phyloP scores from a whole-genome alignment of 2,329 filamentous ascomycete genomes.

The Aureobasidium sp. region DNA sequence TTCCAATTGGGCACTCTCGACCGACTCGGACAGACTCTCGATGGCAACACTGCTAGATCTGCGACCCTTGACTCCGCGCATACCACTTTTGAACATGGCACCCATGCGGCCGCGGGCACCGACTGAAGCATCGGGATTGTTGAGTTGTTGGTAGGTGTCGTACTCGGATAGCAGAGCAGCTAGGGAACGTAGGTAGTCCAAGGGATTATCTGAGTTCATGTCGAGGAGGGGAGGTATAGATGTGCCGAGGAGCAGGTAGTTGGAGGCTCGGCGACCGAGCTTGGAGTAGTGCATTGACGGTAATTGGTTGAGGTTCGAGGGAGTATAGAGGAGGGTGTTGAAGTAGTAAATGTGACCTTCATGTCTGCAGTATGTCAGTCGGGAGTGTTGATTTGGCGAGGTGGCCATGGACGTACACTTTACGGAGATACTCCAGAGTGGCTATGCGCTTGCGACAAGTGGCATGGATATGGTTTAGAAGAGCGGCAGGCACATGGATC shows the following conservation, averaged over 20 bases:
- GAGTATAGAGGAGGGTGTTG: slow-evolving; percentile 89
- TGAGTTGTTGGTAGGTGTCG: slow-evolving; percentile 83
- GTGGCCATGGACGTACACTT: slow-evolving; percentile 57
- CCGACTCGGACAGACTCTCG: slow-evolving; percentile 45
- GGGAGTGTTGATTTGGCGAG: background rate
- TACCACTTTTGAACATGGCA: slow-evolving; percentile 42
- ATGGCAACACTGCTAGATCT: slow-evolving; percentile 53
- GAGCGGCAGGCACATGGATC: slow-evolving; percentile 49
- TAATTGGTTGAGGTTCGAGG: slow-evolving; percentile 68
- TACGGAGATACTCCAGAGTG: slow-evolving; percentile 84
- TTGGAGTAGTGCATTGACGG: slow-evolving; percentile 80
- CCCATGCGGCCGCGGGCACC: slow-evolving; percentile 67
- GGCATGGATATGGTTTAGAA: slow-evolving; percentile 68
- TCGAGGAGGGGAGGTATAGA: slow-evolving; percentile 87
- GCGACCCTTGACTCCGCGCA: slow-evolving; percentile 28
- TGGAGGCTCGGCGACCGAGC: slow-evolving; percentile 81
- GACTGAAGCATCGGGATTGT: slow-evolving; percentile 58
- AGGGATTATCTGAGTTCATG: slow-evolving; percentile 66
- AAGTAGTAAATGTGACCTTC: slow-evolving; percentile 97
- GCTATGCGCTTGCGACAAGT: slow-evolving; percentile 87
- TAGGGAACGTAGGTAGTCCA: slow-evolving; percentile 80
- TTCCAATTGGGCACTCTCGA: slow-evolving; percentile 13
- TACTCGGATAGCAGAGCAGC: slow-evolving; percentile 84
- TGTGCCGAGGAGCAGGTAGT: slow-evolving; percentile 85
- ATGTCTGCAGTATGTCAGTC: slow-evolving; percentile 51